Evolutionary conservation across 2,329 filamentous ascomycete species (phyloP).

Genomic region (Phoma sp.): DNA sequence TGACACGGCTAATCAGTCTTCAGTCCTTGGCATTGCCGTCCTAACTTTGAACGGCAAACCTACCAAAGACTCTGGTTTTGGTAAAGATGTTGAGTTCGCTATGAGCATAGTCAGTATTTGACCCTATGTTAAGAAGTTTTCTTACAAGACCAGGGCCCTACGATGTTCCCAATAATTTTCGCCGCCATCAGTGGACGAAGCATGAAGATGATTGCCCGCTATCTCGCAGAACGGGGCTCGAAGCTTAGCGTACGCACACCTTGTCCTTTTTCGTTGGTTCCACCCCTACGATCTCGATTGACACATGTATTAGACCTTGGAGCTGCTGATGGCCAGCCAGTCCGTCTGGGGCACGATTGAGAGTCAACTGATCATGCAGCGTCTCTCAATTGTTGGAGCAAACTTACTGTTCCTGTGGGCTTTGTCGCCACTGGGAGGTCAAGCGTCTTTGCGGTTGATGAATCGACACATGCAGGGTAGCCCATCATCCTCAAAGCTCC

Average conservation of each 20-base stretch:
- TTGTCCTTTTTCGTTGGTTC: neutral
- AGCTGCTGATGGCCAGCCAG: constrained; percentile 47
- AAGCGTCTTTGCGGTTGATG: constrained; percentile 46
- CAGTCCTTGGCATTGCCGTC: constrained; percentile 39
- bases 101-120: constrained; percentile 32
- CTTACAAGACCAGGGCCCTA: constrained; percentile 35
- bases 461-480: constrained; percentile 8
- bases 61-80: constrained; percentile 31
- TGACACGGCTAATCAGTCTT: neutral
- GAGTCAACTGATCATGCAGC: constrained; percentile 41
- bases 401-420: constrained; percentile 47
- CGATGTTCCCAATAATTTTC: constrained; percentile 48
- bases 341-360: constrained; percentile 49
- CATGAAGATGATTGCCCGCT: constrained; percentile 48
- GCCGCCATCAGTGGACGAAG: constrained; percentile 45
- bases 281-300: neutral
- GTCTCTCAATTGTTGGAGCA: constrained; percentile 39
- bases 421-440: constrained; percentile 48
- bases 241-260: constrained; percentile 37
- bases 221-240: constrained; percentile 40
- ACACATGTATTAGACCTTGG: constrained; percentile 33
- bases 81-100: constrained; percentile 34
- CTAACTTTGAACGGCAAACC: constrained; percentile 37
- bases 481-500: constrained; percentile 17
- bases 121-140: neutral